A percentile compares a stretch with the other conserved stretches of the same genome.
Evolutionary conservation across 1,284 basidiomycete species (phyloP).

Genomic region (Heimioporus retisporus): DNA sequence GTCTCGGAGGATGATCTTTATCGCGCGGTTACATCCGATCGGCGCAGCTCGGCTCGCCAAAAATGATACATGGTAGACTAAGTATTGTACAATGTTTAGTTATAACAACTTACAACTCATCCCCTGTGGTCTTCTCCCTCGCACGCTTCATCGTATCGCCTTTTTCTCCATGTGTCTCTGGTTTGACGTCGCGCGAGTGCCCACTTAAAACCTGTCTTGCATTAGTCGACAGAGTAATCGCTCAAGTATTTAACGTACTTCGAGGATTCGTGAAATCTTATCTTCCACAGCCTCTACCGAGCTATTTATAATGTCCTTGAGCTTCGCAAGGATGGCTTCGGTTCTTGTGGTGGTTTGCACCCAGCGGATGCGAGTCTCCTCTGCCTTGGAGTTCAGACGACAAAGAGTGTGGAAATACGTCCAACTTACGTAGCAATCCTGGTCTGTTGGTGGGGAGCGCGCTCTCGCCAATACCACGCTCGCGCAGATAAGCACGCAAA

Average conservation of each 20-base stretch:
- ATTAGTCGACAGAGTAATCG: neutral
- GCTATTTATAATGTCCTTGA: constrained; percentile 70
- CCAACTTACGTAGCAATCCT: constrained; percentile 73
- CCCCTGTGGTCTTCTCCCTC: constrained; percentile 26
- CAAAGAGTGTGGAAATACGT: neutral
- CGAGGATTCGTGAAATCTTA: constrained; percentile 59
- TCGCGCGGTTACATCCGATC: constrained; percentile 34
- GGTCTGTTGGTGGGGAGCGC: constrained; percentile 72
- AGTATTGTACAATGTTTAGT: too few species aligned
- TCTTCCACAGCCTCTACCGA: constrained; percentile 78
- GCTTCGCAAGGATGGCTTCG: constrained; percentile 65
- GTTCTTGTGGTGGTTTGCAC: constrained; percentile 68
- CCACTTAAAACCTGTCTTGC: constrained; percentile 47
- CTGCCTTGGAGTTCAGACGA: constrained; percentile 41
- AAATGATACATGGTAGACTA: too few species aligned
- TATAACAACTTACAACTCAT: constrained; percentile 25
- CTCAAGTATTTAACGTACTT: constrained; percentile 31
- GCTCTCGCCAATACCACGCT: constrained; percentile 78
- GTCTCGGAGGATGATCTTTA: constrained; percentile 23
- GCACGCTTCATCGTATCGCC: constrained; percentile 20
- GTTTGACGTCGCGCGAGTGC: constrained; percentile 27
- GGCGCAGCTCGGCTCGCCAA: too few species aligned
- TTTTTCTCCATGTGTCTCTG: constrained; percentile 23
- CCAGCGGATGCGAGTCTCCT: constrained; percentile 85
- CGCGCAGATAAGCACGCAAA: constrained; percentile 84